Conservation (phyloP, 139 green algal species). For the Deuterostichococcus epilithicus region DNA sequence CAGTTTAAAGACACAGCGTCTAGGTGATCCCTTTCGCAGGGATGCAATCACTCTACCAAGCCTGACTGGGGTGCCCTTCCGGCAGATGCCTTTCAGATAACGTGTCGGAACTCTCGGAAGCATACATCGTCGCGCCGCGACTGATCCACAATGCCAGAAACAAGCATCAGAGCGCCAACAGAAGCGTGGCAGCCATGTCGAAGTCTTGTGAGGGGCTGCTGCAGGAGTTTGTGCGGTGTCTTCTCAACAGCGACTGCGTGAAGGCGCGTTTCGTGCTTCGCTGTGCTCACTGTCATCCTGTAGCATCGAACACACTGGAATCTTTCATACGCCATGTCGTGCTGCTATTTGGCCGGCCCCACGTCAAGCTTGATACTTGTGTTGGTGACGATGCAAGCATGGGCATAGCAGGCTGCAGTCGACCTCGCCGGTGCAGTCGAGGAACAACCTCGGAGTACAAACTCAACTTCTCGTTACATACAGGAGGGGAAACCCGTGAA, state of each 20-base stretch:
- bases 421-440: background rate
- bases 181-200: slow-evolving; percentile 41
- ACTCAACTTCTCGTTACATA: slow-evolving; percentile 12
- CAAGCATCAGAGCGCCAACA: background rate
- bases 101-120: too few species aligned
- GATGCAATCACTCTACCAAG: too few species aligned
- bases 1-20: too few species aligned
- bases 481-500: slow-evolving; percentile 44
- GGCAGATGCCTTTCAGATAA: too few species aligned
- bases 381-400: background rate
- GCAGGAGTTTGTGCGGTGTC: slow-evolving; percentile 64
- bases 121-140: too few species aligned
- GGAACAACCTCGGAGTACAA: background rate
- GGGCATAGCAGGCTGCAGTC: background rate
- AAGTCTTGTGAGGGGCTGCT: slow-evolving; percentile 62
- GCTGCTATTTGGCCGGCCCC: background rate
- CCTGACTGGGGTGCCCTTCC: too few species aligned
- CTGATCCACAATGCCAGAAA: background rate
- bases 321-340: background rate
- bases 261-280: slow-evolving; percentile 30
- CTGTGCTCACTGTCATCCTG: background rate
- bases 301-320: background rate
- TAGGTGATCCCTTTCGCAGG: too few species aligned
- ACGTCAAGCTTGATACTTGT: background rate
- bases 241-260: slow-evolving; percentile 65